Conservation (phyloP, 441 rosid genomes). For the Syzygium malaccense region DNA sequence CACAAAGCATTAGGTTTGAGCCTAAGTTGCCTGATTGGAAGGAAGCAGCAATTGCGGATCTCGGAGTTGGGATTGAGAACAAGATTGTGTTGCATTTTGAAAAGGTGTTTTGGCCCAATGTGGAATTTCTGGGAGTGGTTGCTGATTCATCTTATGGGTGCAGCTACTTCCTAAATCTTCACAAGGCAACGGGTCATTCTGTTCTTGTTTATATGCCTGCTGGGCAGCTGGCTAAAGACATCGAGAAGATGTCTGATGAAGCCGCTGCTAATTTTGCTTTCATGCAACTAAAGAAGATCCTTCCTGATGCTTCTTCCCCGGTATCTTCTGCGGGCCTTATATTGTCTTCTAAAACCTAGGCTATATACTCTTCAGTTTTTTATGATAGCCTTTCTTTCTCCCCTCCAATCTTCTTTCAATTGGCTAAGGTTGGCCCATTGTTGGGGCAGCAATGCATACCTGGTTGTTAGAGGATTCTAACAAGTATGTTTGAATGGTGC, state of each 20-base stretch:
- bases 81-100: slow-evolving; percentile 77
- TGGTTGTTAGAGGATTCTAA: not conserved
- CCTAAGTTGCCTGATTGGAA: slow-evolving; percentile 95
- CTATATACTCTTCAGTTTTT: not conserved
- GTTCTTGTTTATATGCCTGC: slow-evolving; percentile 97
- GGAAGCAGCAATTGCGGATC: slow-evolving; percentile 76
- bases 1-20: slow-evolving; percentile 56
- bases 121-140: slow-evolving; percentile 94
- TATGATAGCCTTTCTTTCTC: not conserved
- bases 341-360: not conserved
- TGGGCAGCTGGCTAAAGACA: slow-evolving; percentile 93
- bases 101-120: slow-evolving; percentile 94
- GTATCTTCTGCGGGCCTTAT: slow-evolving; percentile 20
- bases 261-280: slow-evolving; percentile 87
- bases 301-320: slow-evolving; percentile 80
- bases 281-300: slow-evolving; percentile 73
- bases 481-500: slow-evolving; percentile 10
- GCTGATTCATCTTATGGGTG: slow-evolving; percentile 84
- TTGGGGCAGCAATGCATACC: not conserved
- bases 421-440: not conserved
- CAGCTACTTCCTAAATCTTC: slow-evolving; percentile 94
- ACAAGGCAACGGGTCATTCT: slow-evolving; percentile 86
- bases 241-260: slow-evolving; percentile 92
- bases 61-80: slow-evolving; percentile 94
- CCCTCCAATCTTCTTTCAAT: not conserved